A percentile compares a stretch with the other conserved stretches of the same genome.
Evolutionary conservation across 768 basidiomycete species (phyloP).

Genomic region (Lactifluus hygrophoroides): DNA sequence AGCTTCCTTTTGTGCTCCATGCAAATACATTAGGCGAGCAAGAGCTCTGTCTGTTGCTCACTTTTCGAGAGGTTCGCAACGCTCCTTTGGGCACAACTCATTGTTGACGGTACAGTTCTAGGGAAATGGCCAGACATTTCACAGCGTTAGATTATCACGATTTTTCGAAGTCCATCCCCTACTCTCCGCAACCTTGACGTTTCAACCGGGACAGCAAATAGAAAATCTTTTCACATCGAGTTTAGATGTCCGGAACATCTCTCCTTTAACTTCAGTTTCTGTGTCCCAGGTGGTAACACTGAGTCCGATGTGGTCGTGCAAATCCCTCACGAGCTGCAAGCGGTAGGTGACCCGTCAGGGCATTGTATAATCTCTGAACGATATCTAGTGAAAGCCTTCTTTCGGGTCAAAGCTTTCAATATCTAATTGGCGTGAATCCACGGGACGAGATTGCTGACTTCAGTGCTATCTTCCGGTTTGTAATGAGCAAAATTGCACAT

Average conservation of each 20-base stretch:
- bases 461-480: slow-evolving; percentile 40
- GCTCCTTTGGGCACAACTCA: background rate
- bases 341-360: slow-evolving; percentile 35
- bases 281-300: slow-evolving; percentile 54
- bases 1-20: slow-evolving; percentile 48
- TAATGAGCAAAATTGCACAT: slow-evolving; percentile 40
- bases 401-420: slow-evolving; percentile 40
- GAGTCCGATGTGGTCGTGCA: slow-evolving; percentile 63
- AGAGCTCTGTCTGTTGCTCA: slow-evolving; percentile 53
- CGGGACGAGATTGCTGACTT: slow-evolving; percentile 33
- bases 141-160: slow-evolving; percentile 46
- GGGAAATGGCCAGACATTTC: slow-evolving; percentile 44
- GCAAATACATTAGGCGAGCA: slow-evolving; percentile 39
- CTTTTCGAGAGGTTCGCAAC: slow-evolving; percentile 50
- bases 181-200: slow-evolving; percentile 43
- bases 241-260: slow-evolving; percentile 48
- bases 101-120: slow-evolving; percentile 22
- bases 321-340: slow-evolving; percentile 28
- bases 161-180: slow-evolving; percentile 53
- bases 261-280: slow-evolving; percentile 32
- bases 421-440: slow-evolving; percentile 36
- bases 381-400: slow-evolving; percentile 33
- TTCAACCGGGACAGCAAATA: slow-evolving; percentile 41
- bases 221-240: slow-evolving; percentile 46
- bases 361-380: background rate